A percentile compares a stretch with the other conserved stretches of the same genome.
phyloP scores from a whole-genome alignment of 371 early-diverging fungal species.

The Saksenaea oblongispora region DNA sequence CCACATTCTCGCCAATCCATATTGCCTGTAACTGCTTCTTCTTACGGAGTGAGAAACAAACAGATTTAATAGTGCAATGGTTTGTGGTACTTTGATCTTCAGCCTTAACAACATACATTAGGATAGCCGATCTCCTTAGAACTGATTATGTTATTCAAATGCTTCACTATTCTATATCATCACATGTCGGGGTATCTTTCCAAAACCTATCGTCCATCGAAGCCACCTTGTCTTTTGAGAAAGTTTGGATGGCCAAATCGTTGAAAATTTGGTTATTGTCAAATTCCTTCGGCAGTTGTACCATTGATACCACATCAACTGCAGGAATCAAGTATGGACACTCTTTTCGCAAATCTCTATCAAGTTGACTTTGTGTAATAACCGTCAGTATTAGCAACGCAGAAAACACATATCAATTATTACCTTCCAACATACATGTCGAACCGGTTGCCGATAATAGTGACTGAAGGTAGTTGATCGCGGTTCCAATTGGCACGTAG shows the following conservation, averaged over 20 bases:
- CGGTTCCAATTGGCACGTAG: conserved; percentile 60
- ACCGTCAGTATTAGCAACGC: background rate
- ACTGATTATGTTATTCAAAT: background rate
- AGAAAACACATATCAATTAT: background rate
- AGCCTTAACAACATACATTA: no score
- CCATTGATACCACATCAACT: conserved; percentile 34
- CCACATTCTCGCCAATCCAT: no score
- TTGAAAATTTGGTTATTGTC: conserved; percentile 62
- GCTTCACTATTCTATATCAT: background rate
- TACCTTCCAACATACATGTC: conserved; percentile 66
- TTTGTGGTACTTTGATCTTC: no score
- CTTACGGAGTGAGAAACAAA: no score
- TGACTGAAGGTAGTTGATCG: conserved; percentile 30
- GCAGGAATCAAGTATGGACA: conserved; percentile 60
- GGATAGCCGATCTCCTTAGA: no score
- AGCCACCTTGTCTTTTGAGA: conserved; percentile 21
- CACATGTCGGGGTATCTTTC: background rate
- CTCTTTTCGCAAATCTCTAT: conserved; percentile 47
- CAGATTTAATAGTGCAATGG: no score
- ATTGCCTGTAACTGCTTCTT: no score
- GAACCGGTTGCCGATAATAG: conserved; percentile 58
- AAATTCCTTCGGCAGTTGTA: conserved; percentile 53
- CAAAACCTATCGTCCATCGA: conserved; percentile 7
- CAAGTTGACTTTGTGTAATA: conserved; percentile 43
- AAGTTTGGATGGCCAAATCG: conserved; percentile 49